Conservation (phyloP, 225 moss, liverwort and hornwort genomes). For the Polytrichum formosum region DNA sequence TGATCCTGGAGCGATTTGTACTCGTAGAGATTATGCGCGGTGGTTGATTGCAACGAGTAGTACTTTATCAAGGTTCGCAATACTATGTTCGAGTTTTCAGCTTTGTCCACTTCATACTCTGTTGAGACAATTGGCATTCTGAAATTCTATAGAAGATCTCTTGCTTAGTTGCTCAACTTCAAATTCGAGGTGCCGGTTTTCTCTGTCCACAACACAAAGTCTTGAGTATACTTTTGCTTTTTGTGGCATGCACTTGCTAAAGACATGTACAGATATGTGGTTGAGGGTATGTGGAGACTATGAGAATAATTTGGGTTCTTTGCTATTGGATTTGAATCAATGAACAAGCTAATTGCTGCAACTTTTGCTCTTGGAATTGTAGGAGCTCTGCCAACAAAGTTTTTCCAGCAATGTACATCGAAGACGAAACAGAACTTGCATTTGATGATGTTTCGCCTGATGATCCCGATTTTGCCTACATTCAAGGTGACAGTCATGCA, state of each 20-base stretch:
- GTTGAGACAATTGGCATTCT: neutral
- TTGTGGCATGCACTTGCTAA: no score
- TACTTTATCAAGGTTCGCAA: conserved; percentile 62
- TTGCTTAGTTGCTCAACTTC: no score
- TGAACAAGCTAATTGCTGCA: no score
- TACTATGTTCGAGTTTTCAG: neutral
- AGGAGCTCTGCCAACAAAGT: conserved; percentile 89
- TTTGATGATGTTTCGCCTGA: conserved; percentile 81
- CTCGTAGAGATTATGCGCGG: conserved; percentile 90
- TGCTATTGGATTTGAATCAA: no score
- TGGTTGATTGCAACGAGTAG: conserved; percentile 83
- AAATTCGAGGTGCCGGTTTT: no score
- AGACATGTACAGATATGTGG: no score
- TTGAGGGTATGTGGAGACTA: no score
- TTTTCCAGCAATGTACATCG: conserved; percentile 95
- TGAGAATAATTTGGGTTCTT: no score
- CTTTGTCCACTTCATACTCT: neutral
- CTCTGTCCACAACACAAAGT: no score
- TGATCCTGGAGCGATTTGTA: conserved; percentile 75
- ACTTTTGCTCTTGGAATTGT: conserved; percentile 21
- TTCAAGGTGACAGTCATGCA: conserved; percentile 59
- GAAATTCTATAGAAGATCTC: neutral
- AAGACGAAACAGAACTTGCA: conserved; percentile 77
- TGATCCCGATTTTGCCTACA: conserved; percentile 90
- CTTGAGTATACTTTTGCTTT: no score